Base-by-base conservation (phyloP, 2,329 filamentous ascomycete species). In the Colletotrichum eremochloae region DNA sequence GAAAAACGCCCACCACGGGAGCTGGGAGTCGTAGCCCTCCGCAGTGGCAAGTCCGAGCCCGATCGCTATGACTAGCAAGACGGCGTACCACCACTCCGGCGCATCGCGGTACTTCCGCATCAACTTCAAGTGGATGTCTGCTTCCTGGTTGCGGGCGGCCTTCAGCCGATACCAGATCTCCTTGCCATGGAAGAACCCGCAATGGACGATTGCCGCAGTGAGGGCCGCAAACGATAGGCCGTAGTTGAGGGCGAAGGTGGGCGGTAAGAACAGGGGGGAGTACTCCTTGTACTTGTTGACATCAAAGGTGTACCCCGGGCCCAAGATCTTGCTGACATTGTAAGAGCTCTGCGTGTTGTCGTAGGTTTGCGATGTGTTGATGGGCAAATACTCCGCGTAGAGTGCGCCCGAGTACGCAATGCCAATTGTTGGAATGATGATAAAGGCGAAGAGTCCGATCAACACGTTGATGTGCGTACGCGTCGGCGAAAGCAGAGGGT, bases 31-130 rank as follows among this genome's bases (percentile, higher is more conserved):
- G 74, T 88, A 91, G 2, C 79, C 78, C 46, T 83, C 79, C 76
- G 90, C 91, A 1, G 86, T 86, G 2, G 82, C 82, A 31, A 85
- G 76, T 72, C 90, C 83, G 20, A 91, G 84, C 0, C 84, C 86
- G 67, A 84, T 82, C 0, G 87, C 86, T 2, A 78, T 80, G 2
- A 82, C 56, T 73, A 91, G 90, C 4, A 91, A 80, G 0, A 76
- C 76, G 0, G 83, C 67, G 71, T 88, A 91, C 89, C 89, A 91
- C 86, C 86, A 90, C 15, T 86, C 76, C 0, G 89, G 89, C 0
- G 90, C 87, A 71, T 91, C 88, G 66, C 86, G 82, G 74, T 91
- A 91, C 0, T 84, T 82, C 5, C 88, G 84, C 80, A 88, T 86
- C 29, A 91, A 80, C 11, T 90, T 82, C 75, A 90, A 90, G 12